Conservation (phyloP, 345 rosid genomes). For the Eucalyptus pumila region DNA sequence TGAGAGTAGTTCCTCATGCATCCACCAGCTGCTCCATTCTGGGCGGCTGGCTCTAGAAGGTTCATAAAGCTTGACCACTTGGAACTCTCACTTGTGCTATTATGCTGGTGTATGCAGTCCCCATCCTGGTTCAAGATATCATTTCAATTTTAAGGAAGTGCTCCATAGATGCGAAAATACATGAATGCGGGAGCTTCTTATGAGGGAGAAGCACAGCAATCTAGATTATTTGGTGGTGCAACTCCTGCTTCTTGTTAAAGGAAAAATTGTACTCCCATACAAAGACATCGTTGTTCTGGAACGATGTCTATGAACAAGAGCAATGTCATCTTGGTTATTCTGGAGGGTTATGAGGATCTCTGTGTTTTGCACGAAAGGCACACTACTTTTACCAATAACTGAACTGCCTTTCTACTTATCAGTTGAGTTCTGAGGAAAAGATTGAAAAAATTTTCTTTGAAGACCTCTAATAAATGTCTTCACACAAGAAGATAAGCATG, state of each 20-base stretch:
- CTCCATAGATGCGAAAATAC: not conserved
- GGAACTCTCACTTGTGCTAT: not conserved
- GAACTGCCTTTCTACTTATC: not conserved
- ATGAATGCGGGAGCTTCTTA: not conserved
- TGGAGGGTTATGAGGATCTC: not conserved
- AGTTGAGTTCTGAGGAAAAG: not conserved
- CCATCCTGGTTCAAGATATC: not conserved
- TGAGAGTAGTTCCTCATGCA: not conserved
- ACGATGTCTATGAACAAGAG: not conserved
- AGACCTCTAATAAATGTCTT: not conserved
- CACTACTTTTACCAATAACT: not conserved
- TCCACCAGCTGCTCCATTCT: not conserved
- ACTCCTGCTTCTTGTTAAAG: not conserved
- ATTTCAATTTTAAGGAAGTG: not conserved
- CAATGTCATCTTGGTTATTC: not conserved
- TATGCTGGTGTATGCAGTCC: not conserved
- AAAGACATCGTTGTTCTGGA: not conserved
- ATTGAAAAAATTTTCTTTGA: not conserved
- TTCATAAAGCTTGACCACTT: not conserved
- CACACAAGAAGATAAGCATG: not conserved
- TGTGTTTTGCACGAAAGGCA: not conserved
- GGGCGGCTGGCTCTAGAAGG: not conserved
- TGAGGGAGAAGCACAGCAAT: not conserved
- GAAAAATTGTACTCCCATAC: not conserved
- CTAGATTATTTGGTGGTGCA: not conserved